A percentile compares a stretch with the other conserved stretches of the same genome.
Conservation (phyloP, 2,329 filamentous ascomycete genomes). For the Cercospora berteroae region DNA sequence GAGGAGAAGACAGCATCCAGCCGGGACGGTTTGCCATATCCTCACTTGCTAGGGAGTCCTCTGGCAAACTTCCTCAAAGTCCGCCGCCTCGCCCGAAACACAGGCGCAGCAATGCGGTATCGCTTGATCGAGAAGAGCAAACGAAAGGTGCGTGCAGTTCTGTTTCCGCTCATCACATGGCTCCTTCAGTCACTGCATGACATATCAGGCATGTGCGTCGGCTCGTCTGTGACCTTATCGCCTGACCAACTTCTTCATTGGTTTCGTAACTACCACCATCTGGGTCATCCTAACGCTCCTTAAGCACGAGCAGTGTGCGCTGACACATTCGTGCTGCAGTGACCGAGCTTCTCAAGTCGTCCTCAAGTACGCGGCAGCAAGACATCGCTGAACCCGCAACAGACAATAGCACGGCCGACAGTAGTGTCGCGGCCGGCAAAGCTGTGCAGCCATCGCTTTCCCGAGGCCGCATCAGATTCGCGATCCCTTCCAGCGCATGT, state of each 20-base stretch:
- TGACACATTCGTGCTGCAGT: neutral
- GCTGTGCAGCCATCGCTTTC: neutral
- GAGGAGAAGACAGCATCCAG: neutral
- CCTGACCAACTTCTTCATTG: neutral
- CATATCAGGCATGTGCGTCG: neutral
- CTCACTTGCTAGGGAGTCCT: neutral
- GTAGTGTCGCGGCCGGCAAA: neutral
- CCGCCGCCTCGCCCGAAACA: conserved; percentile 6
- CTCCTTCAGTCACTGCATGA: neutral
- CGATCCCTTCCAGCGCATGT: neutral
- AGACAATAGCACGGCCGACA: neutral
- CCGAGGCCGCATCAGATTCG: neutral
- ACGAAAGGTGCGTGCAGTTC: conserved; percentile 10
- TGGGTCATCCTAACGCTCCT: neutral
- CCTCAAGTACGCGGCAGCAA: neutral
- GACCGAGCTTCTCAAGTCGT: neutral
- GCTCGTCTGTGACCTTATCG: neutral
- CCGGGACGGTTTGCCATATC: conserved; percentile 1
- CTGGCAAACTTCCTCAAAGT: neutral
- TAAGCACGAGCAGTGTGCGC: neutral
- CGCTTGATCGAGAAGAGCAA: conserved; percentile 1
- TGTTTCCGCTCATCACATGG: neutral
- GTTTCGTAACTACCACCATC: neutral
- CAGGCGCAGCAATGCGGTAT: conserved; percentile 12
- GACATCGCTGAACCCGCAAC: neutral